A percentile compares a stretch with the other conserved stretches of the same genome.
Evolutionary conservation across 805 yeast genomes (phyloP).

Genomic region (Debaryomyces castellii): DNA sequence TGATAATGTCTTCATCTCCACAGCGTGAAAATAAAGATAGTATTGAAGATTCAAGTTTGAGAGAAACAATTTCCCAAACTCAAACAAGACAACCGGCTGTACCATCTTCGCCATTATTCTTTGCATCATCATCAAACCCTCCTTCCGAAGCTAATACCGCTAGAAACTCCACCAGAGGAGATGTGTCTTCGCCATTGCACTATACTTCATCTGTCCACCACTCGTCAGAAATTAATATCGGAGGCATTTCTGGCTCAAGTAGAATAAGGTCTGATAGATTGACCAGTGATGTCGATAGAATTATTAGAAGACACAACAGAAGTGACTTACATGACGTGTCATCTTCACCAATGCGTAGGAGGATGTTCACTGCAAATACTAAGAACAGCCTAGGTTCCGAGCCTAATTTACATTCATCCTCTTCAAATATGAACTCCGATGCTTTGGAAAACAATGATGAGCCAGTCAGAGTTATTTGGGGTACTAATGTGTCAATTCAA

Average conservation of each 20-base stretch:
- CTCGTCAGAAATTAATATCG: conserved; percentile 39
- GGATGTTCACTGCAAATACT: conserved; percentile 46
- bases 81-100: conserved; percentile 41
- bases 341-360: conserved; percentile 68
- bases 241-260: conserved; percentile 23
- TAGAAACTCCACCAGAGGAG: conserved; percentile 21
- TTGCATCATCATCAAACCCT: conserved; percentile 48
- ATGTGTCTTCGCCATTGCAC: conserved; percentile 51
- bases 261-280: conserved; percentile 46
- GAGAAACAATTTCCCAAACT: conserved; percentile 33
- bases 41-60: conserved; percentile 22
- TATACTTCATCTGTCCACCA: conserved; percentile 44
- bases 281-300: conserved; percentile 43
- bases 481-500: conserved; percentile 91
- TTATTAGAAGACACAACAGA: conserved; percentile 56
- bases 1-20: conserved; percentile 35
- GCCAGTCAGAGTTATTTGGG: conserved; percentile 94
- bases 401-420: conserved; percentile 13
- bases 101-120: conserved; percentile 58
- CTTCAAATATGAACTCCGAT: conserved; percentile 30
- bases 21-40: conserved; percentile 32
- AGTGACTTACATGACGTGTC: conserved; percentile 75
- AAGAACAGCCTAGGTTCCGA: conserved; percentile 9
- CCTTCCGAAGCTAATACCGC: conserved; percentile 27
- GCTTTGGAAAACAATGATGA: conserved; percentile 44